Percentiles rank a stretch among this genome's conserved stretches.
These are phyloP conservation scores for Reticulascus tulasneorum DNA, from an alignment of 2,329 filamentous ascomycete genomes.

Conservation along the genomic window DNA sequence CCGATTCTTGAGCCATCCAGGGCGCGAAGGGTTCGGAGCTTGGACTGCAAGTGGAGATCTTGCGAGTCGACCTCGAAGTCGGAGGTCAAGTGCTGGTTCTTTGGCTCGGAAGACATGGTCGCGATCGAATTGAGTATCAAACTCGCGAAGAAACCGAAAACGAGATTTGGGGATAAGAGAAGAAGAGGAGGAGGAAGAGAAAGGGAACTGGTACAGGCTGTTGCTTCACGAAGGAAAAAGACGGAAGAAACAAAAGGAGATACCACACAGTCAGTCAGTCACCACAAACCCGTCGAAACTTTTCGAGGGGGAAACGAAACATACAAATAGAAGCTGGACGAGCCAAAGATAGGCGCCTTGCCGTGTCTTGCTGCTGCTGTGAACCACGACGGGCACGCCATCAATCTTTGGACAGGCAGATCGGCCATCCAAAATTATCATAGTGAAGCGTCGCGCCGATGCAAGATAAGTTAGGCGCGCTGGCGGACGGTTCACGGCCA, in stretches of 20 bases:
- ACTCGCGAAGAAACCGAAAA: neutral
- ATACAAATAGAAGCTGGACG: conserved; percentile 9
- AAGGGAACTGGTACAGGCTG: too few relatives aligned
- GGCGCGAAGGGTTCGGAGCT: conserved; percentile 32
- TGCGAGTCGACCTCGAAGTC: conserved; percentile 46
- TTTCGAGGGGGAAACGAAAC: neutral
- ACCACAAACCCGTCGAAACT: neutral
- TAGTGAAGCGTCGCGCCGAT: conserved; percentile 13
- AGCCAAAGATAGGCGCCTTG: conserved; percentile 2
- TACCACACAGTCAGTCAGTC: neutral
- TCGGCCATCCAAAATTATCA: conserved; percentile 7
- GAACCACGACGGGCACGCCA: too few relatives aligned
- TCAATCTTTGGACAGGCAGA: conserved; percentile 1
- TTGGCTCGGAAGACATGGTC: conserved; percentile 24
- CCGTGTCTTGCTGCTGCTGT: neutral
- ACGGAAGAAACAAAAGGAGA: conserved; percentile 1
- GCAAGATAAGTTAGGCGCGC: conserved; percentile 15
- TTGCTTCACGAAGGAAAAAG: neutral
- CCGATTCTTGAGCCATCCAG: conserved; percentile 42
- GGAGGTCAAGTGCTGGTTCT: conserved; percentile 38
- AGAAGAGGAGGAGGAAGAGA: neutral
- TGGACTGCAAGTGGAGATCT: conserved; percentile 32
- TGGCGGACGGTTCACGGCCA: conserved; percentile 4
- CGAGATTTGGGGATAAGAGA: neutral
- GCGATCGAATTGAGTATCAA: neutral